Percentiles rank a stretch among this genome's conserved stretches.
These are phyloP conservation scores for Amphibolis antarctica DNA, from an alignment of 106 monocot genomes.

Conservation along the genomic window DNA sequence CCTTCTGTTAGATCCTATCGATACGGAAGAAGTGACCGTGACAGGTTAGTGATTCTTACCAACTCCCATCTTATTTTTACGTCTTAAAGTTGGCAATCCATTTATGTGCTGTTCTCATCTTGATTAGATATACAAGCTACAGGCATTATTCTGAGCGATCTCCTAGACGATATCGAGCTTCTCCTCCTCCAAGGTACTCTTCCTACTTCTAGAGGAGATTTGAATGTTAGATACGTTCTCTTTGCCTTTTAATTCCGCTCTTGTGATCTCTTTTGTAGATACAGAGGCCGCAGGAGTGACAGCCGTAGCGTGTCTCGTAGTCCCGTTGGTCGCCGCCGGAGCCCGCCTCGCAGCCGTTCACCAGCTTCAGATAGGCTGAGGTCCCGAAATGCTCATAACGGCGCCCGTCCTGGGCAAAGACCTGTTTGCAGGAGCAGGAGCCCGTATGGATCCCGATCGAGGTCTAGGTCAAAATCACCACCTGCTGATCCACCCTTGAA, in stretches of 20 bases:
- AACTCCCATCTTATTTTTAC: background rate
- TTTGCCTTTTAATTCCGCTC: too few relatives aligned
- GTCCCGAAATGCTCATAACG: conserved; percentile 6
- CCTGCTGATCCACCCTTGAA: conserved; percentile 41
- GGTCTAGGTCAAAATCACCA: conserved; percentile 24
- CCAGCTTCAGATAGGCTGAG: conserved; percentile 23
- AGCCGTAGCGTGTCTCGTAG: conserved; percentile 71
- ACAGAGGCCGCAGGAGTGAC: conserved; percentile 40
- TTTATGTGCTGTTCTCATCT: background rate
- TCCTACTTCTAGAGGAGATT: background rate
- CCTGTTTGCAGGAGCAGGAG: conserved; percentile 48
- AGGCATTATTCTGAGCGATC: conserved; percentile 63
- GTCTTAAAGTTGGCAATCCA: background rate
- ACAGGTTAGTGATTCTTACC: conserved; percentile 27
- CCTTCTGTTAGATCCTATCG: conserved; percentile 60
- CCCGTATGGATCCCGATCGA: conserved; percentile 23
- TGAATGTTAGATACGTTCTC: too few relatives aligned
- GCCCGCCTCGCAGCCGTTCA: conserved; percentile 47
- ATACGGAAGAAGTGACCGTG: conserved; percentile 63
- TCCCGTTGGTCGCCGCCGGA: conserved; percentile 49
- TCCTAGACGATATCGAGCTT: conserved; percentile 69
- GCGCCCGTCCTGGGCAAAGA: background rate
- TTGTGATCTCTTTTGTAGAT: background rate
- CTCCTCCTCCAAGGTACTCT: conserved; percentile 31
- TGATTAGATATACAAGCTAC: conserved; percentile 45